Evolutionary conservation across 176 grass and related monocot genomes (phyloP).

Genomic region (Poa annua): DNA sequence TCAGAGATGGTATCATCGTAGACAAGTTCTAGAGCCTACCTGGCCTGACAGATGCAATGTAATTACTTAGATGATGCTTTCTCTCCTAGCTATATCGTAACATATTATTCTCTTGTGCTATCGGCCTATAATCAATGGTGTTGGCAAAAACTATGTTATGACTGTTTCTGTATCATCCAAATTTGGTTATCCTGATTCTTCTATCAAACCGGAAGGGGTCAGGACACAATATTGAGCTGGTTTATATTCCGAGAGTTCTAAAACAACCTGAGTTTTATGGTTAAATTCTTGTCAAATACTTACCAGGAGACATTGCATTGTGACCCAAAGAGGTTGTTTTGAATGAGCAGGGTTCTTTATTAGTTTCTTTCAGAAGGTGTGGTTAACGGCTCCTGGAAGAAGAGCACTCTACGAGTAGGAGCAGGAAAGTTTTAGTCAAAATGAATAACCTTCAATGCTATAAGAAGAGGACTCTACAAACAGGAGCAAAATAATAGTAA

Average conservation of each 20-base stretch:
- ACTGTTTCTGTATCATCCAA: neutral
- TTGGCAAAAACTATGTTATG: neutral
- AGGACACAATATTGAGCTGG: neutral
- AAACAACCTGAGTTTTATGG: neutral
- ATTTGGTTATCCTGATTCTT: slow-evolving; percentile 18
- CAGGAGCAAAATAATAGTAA: too few species aligned
- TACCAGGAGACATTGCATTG: neutral
- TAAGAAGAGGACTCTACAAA: too few species aligned
- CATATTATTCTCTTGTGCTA: neutral
- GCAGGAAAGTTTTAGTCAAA: neutral
- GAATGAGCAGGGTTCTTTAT: neutral
- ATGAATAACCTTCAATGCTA: too few species aligned
- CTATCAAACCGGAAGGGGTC: neutral
- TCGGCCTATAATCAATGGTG: neutral
- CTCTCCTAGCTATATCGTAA: neutral
- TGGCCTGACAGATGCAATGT: slow-evolving; percentile 28
- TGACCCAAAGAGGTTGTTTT: neutral
- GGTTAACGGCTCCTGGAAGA: neutral
- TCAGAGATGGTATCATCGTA: slow-evolving; percentile 77
- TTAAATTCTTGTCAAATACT: neutral
- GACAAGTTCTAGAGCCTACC: slow-evolving; percentile 81
- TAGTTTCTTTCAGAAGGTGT: neutral
- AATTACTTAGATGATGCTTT: slow-evolving; percentile 37
- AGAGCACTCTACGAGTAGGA: neutral
- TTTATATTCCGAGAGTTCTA: neutral